phyloP scores from a whole-genome alignment of 495 filamentous ascomycete genomes.

The Aspergillus coremiiformis region DNA sequence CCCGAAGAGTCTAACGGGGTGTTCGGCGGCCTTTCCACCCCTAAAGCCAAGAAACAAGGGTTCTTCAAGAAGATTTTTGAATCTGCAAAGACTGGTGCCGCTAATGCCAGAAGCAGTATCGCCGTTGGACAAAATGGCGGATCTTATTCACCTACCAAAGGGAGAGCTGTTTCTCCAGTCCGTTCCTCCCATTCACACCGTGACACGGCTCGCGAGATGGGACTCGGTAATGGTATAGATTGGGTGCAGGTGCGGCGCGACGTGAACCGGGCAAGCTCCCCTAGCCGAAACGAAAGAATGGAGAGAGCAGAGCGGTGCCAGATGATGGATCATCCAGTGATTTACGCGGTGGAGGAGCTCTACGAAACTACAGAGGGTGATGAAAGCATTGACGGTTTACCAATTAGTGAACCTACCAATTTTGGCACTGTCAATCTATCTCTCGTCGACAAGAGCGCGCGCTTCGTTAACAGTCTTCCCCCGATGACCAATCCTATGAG shows the following conservation, averaged over 20 bases:
- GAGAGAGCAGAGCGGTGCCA: constrained; percentile 89
- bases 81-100: constrained; percentile 87
- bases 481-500: constrained; percentile 75
- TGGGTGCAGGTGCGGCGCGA: constrained; percentile 96
- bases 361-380: constrained; percentile 83
- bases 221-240: constrained; percentile 58
- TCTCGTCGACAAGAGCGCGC: constrained; percentile 90
- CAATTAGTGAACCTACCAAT: constrained; percentile 75
- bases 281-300: constrained; percentile 77
- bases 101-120: constrained; percentile 80
- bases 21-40: constrained; percentile 75
- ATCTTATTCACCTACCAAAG: constrained; percentile 44
- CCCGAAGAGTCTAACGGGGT: constrained; percentile 44
- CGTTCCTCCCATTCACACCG: constrained; percentile 27
- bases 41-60: constrained; percentile 83
- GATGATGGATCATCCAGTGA: constrained; percentile 84
- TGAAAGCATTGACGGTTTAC: constrained; percentile 76
- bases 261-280: constrained; percentile 87
- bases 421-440: constrained; percentile 70
- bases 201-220: constrained; percentile 59
- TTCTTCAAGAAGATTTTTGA: constrained; percentile 97
- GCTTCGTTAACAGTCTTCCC: constrained; percentile 87
- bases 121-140: constrained; percentile 52
- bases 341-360: constrained; percentile 82
- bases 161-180: constrained; percentile 28